Base-by-base conservation (phyloP, 176 grass and related monocot genomes). In the Aegilops sharonensis region DNA sequence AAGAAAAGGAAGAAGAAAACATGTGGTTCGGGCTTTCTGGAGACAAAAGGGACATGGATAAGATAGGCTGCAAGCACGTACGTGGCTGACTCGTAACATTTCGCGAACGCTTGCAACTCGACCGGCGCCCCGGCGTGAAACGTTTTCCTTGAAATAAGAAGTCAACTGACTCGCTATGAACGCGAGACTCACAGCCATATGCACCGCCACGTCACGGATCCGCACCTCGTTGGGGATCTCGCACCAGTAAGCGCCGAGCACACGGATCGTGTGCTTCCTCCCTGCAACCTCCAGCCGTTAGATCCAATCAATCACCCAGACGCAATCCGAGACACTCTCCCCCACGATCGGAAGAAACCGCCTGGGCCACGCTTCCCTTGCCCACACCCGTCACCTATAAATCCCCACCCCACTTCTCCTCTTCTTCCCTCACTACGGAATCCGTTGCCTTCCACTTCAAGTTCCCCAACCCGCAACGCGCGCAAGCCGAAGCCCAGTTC, bases 371-470 rank as follows among this genome's bases (percentile, higher is more conserved):
- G 25, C 5, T 31, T 31, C 13, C 29, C 61, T 12, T 65, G 11
- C 63, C 61, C 61, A 9, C 2, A 9, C 2, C 25, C 25, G 24
- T 30, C 23, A 27, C 27, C 64, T 66, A 66, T 66, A 66, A 66
- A 66, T 66, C 1, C 5, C 27, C 64, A 6, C 12, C 64, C 5
- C 25, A 66, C 27, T 30, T 18, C 13, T 0, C 17, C 52, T 18
- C 1, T 0, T 6, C 4, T 6, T 0, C 0, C 0, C 63, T 5
- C 63, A 65, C 23, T 0, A 10, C 9, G 1, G 9, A 64, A 12
- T 25, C 24, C 24, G 61, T 27, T 4, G 10, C 63, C 25, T 31
- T 65, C 63, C 25, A 30, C 11, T 64, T 30, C 64, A 56, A 56
- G 17, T 8, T 3, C 64, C 27, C 1, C 27, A 8, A 4, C 0